These are phyloP conservation scores for Rubus parviflorus DNA, from an alignment of 306 rosid species.

Conservation along the genomic window DNA sequence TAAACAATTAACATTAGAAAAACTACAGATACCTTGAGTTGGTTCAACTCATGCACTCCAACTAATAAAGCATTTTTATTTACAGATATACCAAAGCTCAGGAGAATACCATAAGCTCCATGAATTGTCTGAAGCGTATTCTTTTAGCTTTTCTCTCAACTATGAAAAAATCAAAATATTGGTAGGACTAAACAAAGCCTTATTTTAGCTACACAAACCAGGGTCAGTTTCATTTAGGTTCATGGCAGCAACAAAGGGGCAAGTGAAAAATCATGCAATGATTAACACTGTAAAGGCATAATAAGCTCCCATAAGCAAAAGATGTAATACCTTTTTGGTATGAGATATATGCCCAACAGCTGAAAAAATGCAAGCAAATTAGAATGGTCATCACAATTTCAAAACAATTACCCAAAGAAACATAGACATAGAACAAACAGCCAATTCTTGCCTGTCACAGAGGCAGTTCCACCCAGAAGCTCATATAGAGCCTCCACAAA, in stretches of 20 bases:
- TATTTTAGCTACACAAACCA: not conserved
- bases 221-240: not conserved
- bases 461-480: constrained; percentile 69
- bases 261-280: not conserved
- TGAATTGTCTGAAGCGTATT: not conserved
- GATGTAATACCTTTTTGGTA: constrained; percentile 54
- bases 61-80: not conserved
- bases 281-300: not conserved
- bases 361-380: constrained; percentile 38
- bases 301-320: constrained; percentile 19
- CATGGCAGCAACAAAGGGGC: not conserved
- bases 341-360: constrained; percentile 81
- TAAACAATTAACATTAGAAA: not conserved
- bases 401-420: not conserved
- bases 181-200: not conserved
- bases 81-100: not conserved
- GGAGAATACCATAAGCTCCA: not conserved
- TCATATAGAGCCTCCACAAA: constrained; percentile 76
- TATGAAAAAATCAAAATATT: not conserved
- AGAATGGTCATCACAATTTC: constrained; percentile 24
- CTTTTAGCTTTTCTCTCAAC: not conserved
- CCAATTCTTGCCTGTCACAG: constrained; percentile 69
- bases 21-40: not conserved
- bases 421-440: not conserved
- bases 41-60: not conserved